These are phyloP conservation scores for Yarrowia alimentaria DNA, from an alignment of 805 yeast species.

Conservation along the genomic window DNA sequence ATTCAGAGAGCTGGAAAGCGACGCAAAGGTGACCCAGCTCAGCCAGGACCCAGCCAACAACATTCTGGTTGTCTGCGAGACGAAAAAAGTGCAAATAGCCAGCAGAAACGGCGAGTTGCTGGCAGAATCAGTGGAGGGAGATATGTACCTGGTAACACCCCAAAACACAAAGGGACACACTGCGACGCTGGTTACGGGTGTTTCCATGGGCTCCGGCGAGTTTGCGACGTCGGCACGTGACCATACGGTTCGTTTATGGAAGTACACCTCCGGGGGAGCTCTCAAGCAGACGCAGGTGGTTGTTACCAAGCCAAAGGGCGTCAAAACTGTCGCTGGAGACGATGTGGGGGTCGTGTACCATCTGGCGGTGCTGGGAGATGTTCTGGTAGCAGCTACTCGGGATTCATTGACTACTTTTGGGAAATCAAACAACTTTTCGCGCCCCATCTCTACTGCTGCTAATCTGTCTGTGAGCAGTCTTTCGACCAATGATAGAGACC, in stretches of 20 bases:
- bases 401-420: constrained; percentile 33
- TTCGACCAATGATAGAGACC: constrained; percentile 35
- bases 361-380: neutral
- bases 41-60: constrained; percentile 29
- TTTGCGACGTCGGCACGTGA: constrained; percentile 40
- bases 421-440: constrained; percentile 32
- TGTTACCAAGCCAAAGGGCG: constrained; percentile 33
- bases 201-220: neutral
- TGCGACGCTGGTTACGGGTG: constrained; percentile 36
- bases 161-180: constrained; percentile 42
- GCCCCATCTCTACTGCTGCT: constrained; percentile 33
- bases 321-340: constrained; percentile 30
- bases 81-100: constrained; percentile 34
- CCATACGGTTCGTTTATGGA: constrained; percentile 43
- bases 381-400: constrained; percentile 5
- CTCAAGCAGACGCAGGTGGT: constrained; percentile 38
- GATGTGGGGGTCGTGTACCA: constrained; percentile 21
- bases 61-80: constrained; percentile 35
- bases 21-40: constrained; percentile 31
- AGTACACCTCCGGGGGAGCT: constrained; percentile 31
- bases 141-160: constrained; percentile 41
- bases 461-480: constrained; percentile 35
- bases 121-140: constrained; percentile 38
- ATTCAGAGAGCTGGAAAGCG: constrained; percentile 31
- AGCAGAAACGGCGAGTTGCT: constrained; percentile 37